phyloP scores from a whole-genome alignment of 169 alveolate species.

The Cryptosporidium ubiquitum region DNA sequence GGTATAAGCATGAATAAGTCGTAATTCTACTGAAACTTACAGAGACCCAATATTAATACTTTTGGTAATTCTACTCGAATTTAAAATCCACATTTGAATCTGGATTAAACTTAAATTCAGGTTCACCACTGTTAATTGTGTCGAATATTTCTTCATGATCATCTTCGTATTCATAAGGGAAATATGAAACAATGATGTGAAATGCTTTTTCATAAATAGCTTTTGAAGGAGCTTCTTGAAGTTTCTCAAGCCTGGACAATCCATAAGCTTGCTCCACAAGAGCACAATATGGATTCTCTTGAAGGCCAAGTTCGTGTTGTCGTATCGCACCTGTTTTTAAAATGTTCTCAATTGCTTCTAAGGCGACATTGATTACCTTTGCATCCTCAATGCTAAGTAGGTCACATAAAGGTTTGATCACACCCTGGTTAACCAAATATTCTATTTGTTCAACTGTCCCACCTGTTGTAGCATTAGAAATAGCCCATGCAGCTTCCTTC shows the following conservation, averaged over 20 bases:
- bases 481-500: slow-evolving; percentile 98
- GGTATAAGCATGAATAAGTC: not conserved
- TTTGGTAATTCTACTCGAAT: slow-evolving; percentile 9
- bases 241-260: slow-evolving; percentile 81
- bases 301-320: slow-evolving; percentile 81
- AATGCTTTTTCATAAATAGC: slow-evolving; percentile 83
- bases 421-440: slow-evolving; percentile 90
- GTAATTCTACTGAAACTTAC: not conserved
- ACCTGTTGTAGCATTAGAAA: slow-evolving; percentile 95
- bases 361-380: slow-evolving; percentile 90
- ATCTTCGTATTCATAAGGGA: slow-evolving; percentile 72
- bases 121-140: not conserved
- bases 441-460: slow-evolving; percentile 89
- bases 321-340: slow-evolving; percentile 89
- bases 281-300: slow-evolving; percentile 86
- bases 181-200: slow-evolving; percentile 80
- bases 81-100: slow-evolving; percentile 22
- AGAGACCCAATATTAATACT: not conserved
- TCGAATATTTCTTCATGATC: slow-evolving; percentile 49
- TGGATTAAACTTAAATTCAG: slow-evolving; percentile 48
- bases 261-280: slow-evolving; percentile 86
- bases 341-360: slow-evolving; percentile 93
- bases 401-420: slow-evolving; percentile 89
- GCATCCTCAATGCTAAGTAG: slow-evolving; percentile 89
- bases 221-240: slow-evolving; percentile 83